Evolutionary conservation across 2,329 filamentous ascomycete species (phyloP), one percentile per base, ranked within the genome.

Genomic region (Diaporthe citrichinensis): DNA sequence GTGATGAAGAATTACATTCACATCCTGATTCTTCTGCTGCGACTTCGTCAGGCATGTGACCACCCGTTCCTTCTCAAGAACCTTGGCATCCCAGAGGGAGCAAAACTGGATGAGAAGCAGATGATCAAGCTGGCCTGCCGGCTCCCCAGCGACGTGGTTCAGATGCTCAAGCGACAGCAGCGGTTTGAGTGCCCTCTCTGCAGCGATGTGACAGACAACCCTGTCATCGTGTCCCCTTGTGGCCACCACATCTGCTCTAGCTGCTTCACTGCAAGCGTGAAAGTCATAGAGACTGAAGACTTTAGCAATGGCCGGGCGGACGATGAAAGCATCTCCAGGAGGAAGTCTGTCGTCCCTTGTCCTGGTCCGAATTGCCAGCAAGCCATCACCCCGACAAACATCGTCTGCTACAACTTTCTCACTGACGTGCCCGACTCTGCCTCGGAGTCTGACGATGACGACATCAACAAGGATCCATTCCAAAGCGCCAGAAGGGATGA

Each of bases 31-130:
- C 86, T 97, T 23, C 87, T 96, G 62, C 87, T 96, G 59, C 92
- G 94, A 34, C 87, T 96, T 15, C 91, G 94, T 34, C 94, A 95
- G 83, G 92, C 92, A n/a, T 94, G 92, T 79, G 95, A 93, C 78
- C 94, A 95, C 81, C 93, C 93, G 1, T 91, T 94, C 80, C 90
- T 93, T 61, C 87, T 90, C 67, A 76, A 74, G 34, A 68, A 81
- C 20, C 77, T 80, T 36, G 78, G 78, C 8, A 80, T 83, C 20
- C 82, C 82, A 7, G 79, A 82, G 2, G 81, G 80, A 2, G 71
- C 78, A 12, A 65, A 79, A 36, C 76, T 82, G 17, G 78, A 77
- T 14, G 59, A 77, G 1, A 77, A 81, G 4, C 79, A 82, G 10
- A 83, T 83, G 82, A 72, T 74, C 20, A 75, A 76, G 14, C 72